Percentiles rank a stretch among this genome's conserved stretches.
These are phyloP conservation scores for Puya raimondii DNA, from an alignment of 176 grass and related monocot species.

Conservation along the genomic window DNA sequence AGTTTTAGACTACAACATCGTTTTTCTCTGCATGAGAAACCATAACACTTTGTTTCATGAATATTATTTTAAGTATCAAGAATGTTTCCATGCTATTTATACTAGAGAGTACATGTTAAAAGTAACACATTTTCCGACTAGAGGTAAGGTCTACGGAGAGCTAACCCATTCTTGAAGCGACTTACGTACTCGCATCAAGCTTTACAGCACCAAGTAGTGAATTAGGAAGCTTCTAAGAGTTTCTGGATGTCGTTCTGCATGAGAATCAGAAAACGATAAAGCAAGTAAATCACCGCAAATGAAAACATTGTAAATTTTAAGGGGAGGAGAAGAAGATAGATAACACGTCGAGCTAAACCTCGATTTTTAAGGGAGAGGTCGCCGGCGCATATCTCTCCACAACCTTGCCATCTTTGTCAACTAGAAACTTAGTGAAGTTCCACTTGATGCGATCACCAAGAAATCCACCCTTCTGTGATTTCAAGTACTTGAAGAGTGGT, in stretches of 20 bases:
- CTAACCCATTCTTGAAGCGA: neutral
- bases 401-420: slow-evolving; percentile 49
- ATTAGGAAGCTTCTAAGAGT: slow-evolving; percentile 26
- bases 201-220: neutral
- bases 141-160: neutral
- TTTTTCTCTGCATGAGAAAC: neutral
- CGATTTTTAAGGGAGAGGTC: slow-evolving; percentile 35
- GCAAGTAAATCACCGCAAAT: slow-evolving; percentile 4
- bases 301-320: neutral
- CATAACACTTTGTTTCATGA: neutral
- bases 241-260: slow-evolving; percentile 50
- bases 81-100: neutral
- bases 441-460: slow-evolving; percentile 48
- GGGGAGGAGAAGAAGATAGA: neutral
- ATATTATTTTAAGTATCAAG: neutral
- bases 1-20: no score
- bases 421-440: slow-evolving; percentile 56
- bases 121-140: neutral
- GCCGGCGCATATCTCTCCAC: slow-evolving; percentile 41
- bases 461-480: slow-evolving; percentile 35
- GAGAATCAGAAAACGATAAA: slow-evolving; percentile 3
- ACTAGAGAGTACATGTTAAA: neutral
- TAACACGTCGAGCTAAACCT: slow-evolving; percentile 20
- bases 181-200: neutral
- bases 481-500: slow-evolving; percentile 44